A percentile compares a stretch with the other conserved stretches of the same genome.
These are phyloP conservation scores for Myxozyma udenii DNA, from an alignment of 805 yeast genomes.

Conservation along the genomic window DNA sequence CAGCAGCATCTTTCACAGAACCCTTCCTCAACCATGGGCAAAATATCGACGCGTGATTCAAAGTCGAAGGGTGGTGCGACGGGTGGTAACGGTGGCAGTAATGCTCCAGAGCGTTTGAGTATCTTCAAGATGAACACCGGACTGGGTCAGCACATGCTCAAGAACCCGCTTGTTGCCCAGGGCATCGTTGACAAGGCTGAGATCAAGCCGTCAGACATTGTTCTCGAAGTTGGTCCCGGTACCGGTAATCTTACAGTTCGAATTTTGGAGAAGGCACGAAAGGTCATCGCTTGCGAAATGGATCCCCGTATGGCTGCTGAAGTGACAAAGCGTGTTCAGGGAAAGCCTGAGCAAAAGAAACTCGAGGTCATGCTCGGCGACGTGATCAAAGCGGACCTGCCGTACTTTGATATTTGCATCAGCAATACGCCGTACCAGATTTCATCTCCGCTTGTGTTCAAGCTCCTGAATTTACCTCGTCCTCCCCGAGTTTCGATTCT, in stretches of 20 bases:
- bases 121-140: conserved; percentile 94
- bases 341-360: conserved; percentile 89
- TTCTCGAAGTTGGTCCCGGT: conserved; percentile 98
- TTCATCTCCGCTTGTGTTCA: conserved; percentile 93
- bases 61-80: conserved; percentile 45
- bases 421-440: conserved; percentile 97
- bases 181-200: conserved; percentile 97
- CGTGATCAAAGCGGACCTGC: conserved; percentile 91
- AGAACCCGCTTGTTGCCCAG: conserved; percentile 94
- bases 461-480: conserved; percentile 79
- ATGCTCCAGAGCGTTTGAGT: conserved; percentile 15
- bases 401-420: conserved; percentile 92
- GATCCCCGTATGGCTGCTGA: conserved; percentile 99
- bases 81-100: conserved; percentile 40
- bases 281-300: conserved; percentile 96
- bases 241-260: conserved; percentile 95
- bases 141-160: conserved; percentile 93
- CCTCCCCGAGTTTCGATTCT: conserved; percentile 94
- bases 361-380: conserved; percentile 91
- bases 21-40: conserved; percentile 32
- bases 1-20: too few relatives aligned
- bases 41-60: conserved; percentile 9
- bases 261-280: conserved; percentile 85
- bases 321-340: conserved; percentile 93
- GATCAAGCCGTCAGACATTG: conserved; percentile 86